Conservation (phyloP, 2,329 filamentous ascomycete genomes). For the Purpureocillium takamizusanense region DNA sequence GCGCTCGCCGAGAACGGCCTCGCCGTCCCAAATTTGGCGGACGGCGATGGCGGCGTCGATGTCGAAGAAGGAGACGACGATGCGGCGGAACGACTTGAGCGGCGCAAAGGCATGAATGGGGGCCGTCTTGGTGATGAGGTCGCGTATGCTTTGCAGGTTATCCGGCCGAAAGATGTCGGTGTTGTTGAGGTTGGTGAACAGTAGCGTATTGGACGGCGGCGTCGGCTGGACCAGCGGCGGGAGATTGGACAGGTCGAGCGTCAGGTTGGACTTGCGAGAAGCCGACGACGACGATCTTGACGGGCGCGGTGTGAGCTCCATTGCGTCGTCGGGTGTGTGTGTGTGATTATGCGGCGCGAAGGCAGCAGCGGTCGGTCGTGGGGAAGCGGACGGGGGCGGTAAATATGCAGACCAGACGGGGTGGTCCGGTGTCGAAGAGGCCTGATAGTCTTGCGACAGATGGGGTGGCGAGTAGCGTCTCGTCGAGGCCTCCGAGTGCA, state of each 20-base stretch:
- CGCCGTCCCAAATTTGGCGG: slow-evolving; percentile 64
- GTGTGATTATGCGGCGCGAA: slow-evolving; percentile 3
- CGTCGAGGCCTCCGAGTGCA: not conserved
- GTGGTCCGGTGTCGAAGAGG: too few species aligned
- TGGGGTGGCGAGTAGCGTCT: not conserved
- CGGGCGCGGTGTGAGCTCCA: slow-evolving; percentile 27
- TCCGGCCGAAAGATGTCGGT: slow-evolving; percentile 64
- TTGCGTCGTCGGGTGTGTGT: slow-evolving; percentile 12
- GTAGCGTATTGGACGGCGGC: slow-evolving; percentile 71
- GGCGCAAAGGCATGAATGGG: slow-evolving; percentile 71
- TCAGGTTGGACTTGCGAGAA: slow-evolving; percentile 42
- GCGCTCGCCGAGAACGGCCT: slow-evolving; percentile 60
- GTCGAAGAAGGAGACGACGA: slow-evolving; percentile 70
- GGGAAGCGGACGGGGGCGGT: not conserved
- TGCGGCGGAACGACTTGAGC: slow-evolving; percentile 73
- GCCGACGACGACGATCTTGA: slow-evolving; percentile 36
- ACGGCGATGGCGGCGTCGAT: slow-evolving; percentile 61
- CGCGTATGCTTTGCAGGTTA: slow-evolving; percentile 65
- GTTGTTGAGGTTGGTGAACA: slow-evolving; percentile 73
- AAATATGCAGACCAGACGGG: too few species aligned
- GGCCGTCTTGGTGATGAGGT: slow-evolving; percentile 60
- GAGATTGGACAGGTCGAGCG: slow-evolving; percentile 64
- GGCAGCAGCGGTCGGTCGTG: not conserved
- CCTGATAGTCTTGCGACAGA: not conserved
- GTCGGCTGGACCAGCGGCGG: slow-evolving; percentile 64